These are phyloP conservation scores for Skeletonema menzelii DNA, from an alignment of 108 stramenopile genomes.

Conservation along the genomic window DNA sequence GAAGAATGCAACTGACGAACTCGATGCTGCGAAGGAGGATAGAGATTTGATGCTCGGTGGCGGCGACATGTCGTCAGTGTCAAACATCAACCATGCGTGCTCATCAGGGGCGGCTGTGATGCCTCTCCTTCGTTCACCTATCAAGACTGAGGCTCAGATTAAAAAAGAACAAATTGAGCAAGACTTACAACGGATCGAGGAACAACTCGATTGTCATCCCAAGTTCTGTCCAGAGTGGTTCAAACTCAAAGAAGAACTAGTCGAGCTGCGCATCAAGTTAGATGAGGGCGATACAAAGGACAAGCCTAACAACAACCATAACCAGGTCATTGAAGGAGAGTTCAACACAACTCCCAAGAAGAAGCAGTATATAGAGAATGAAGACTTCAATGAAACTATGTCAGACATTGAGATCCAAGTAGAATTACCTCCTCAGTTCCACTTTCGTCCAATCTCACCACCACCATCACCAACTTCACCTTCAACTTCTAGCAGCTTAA, in stretches of 20 bases:
- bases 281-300: neutral
- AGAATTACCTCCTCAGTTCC: neutral
- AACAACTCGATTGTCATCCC: neutral
- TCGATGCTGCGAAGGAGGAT: slow-evolving; percentile 30
- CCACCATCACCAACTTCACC: neutral
- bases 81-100: neutral
- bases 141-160: neutral
- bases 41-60: slow-evolving; percentile 10
- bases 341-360: neutral
- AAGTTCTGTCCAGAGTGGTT: slow-evolving; percentile 29
- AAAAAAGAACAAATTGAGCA: neutral
- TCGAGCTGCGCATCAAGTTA: slow-evolving; percentile 13
- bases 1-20: slow-evolving; percentile 19
- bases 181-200: slow-evolving; percentile 16
- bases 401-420: neutral
- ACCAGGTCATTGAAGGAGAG: neutral
- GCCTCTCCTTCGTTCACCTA: neutral
- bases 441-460: neutral
- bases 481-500: neutral
- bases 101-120: neutral
- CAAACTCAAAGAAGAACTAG: slow-evolving; percentile 19
- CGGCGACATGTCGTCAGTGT: neutral
- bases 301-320: neutral
- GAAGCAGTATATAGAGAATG: neutral
- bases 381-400: neutral